Evolutionary conservation across 345 rosid genomes (phyloP), one percentile per base, ranked within the genome.

Genomic region (Gossypium rotundifolium): DNA sequence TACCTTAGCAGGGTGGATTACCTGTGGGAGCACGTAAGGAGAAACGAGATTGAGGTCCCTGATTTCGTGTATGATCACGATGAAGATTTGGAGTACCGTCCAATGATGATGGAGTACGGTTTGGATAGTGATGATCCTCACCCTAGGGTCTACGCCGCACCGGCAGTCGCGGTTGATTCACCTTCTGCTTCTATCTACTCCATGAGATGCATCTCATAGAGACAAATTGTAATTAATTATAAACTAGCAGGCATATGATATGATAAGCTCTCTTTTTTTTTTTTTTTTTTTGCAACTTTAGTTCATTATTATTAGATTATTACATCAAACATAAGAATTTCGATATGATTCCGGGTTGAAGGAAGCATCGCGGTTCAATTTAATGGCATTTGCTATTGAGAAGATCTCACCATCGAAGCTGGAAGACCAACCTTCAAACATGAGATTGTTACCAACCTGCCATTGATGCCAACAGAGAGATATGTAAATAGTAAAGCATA

Each of bases 51-150:
- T 11, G 93, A 87, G 86, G 73, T 91, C 16, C 97, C 97, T 0
- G 90, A 86, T 71, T 91, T 89, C 59, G 97, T 84, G 18, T 79
- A 78, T 11, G 94, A 91, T 61, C 93, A 91, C 54, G 97, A 91
- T 12, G 93, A 91, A 12, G 91, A 88, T 74, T 25, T 89, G 77
- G 97, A 91, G 80, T 81, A 81, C 74, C 93, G 91, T 61, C 93
- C 93, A 59, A 82, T 90, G 62, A 82, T 90, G 88, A 86, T 85
- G 91, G 94, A 91, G 75, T 88, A 87, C 60, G 97, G 91, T 53
- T 74, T 86, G 73, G 97, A 90, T 71, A 88, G 93, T 3, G 97
- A 91, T 74, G 91, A 85, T 27, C 89, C 88, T 74, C 93, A 84
- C 29, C 90, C 88, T 0, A 77, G 97, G 68, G 76, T 87, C 40